These are phyloP conservation scores for Penicillium arizonense DNA, from an alignment of 495 filamentous ascomycete species.

Conservation along the genomic window DNA sequence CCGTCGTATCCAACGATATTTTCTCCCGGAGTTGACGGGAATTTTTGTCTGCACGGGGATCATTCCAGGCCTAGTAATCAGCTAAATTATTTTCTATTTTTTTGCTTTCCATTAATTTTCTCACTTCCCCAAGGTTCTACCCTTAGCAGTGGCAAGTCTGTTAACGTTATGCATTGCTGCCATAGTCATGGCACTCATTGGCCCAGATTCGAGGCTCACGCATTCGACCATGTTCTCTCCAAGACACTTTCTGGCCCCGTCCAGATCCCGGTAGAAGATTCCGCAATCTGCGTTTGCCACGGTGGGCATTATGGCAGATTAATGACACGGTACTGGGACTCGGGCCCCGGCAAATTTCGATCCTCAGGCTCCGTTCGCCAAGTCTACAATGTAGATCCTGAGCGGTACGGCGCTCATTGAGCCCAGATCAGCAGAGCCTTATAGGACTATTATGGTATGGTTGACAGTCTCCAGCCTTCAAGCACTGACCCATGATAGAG, in stretches of 20 bases:
- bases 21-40: not conserved
- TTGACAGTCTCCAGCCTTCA: not conserved
- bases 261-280: no score
- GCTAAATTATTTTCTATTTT: not conserved
- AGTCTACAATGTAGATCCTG: no score
- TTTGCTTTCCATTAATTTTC: conserved; percentile 4
- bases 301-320: no score
- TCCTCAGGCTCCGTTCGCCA: no score
- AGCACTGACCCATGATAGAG: not conserved
- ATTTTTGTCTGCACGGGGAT: not conserved
- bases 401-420: no score
- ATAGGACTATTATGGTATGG: no score
- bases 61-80: not conserved
- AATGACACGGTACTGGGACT: no score
- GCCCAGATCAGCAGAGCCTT: no score
- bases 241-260: no score
- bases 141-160: conserved; percentile 19
- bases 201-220: not conserved
- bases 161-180: conserved; percentile 3
- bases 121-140: conserved; percentile 10
- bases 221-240: not conserved
- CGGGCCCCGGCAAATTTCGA: no score
- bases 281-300: no score
- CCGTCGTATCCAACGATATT: conserved; percentile 4
- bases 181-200: conserved; percentile 6